These are phyloP conservation scores for Cyberlindnera mycetangii DNA, from an alignment of 805 yeast species.

Conservation along the genomic window DNA sequence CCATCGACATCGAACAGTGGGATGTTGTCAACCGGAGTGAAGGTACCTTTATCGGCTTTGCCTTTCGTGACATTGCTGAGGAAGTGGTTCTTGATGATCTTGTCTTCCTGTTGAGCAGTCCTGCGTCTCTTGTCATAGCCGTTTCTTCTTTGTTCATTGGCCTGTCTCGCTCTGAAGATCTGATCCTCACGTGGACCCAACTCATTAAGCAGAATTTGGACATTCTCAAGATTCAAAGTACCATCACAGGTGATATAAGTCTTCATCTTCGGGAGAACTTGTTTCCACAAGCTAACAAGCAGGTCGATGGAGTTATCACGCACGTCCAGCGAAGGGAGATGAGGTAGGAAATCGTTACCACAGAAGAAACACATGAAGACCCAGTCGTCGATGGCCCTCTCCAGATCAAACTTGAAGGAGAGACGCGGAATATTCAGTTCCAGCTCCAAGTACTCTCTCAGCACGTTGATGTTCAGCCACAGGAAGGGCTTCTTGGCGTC, in stretches of 20 bases:
- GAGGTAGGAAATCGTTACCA: constrained; percentile 98
- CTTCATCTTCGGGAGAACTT: constrained; percentile 57
- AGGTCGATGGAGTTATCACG: constrained; percentile 91
- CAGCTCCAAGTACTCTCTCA: constrained; percentile 82
- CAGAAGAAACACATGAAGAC: constrained; percentile 97
- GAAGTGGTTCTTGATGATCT: constrained; percentile 41
- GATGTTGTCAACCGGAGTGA: constrained; percentile 63
- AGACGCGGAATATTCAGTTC: constrained; percentile 72
- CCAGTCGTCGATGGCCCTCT: constrained; percentile 98
- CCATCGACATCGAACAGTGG: constrained; percentile 79
- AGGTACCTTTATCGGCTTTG: constrained; percentile 67
- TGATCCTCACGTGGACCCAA: constrained; percentile 74
- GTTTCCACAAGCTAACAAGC: constrained; percentile 81
- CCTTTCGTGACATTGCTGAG: constrained; percentile 62
- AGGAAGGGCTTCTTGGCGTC: constrained; percentile 73
- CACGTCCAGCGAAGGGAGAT: constrained; percentile 89
- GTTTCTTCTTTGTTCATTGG: constrained; percentile 65
- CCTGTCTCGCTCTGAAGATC: constrained; percentile 68
- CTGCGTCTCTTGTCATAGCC: constrained; percentile 62
- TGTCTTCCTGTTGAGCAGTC: constrained; percentile 44
- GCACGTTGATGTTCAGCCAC: constrained; percentile 87
- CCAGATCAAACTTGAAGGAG: constrained; percentile 78
- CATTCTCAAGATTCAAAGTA: constrained; percentile 66
- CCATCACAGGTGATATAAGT: constrained; percentile 93
- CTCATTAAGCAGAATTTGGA: constrained; percentile 62